Conservation (phyloP, 2,329 filamentous ascomycete genomes). For the Beauveria sp. region DNA sequence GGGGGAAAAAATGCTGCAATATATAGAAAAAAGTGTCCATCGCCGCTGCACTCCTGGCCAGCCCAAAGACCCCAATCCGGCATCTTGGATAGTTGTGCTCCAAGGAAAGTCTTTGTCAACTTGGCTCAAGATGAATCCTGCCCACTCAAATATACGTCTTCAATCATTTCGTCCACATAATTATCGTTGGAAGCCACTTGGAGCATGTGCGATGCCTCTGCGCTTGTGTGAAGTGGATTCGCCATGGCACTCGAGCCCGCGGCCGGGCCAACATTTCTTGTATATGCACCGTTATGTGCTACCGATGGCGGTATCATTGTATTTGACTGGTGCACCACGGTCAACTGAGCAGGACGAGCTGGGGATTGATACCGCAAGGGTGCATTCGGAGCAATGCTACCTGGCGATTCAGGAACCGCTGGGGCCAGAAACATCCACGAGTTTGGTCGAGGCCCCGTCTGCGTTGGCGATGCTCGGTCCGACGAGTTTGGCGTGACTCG, state of each 20-base stretch:
- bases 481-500: background rate
- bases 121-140: background rate
- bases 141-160: background rate
- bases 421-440: background rate
- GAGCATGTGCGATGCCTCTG: background rate
- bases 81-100: too few species aligned
- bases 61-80: background rate
- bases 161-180: too few species aligned
- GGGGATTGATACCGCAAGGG: conserved; percentile 2
- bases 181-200: background rate
- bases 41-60: background rate
- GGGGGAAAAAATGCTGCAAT: background rate
- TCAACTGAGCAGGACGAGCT: background rate
- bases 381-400: background rate
- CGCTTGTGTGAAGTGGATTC: background rate
- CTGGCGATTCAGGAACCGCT: background rate
- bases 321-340: background rate
- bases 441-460: background rate
- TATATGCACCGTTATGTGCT: background rate
- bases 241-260: background rate
- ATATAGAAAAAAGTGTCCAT: background rate
- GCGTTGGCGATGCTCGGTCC: background rate
- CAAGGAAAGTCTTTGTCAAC: background rate
- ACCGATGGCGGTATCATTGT: background rate
- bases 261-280: background rate